A percentile compares a stretch with the other conserved stretches of the same genome.
Evolutionary conservation across 208 protist genomes (phyloP).

Genomic region (Trypanosoma rangeli): DNA sequence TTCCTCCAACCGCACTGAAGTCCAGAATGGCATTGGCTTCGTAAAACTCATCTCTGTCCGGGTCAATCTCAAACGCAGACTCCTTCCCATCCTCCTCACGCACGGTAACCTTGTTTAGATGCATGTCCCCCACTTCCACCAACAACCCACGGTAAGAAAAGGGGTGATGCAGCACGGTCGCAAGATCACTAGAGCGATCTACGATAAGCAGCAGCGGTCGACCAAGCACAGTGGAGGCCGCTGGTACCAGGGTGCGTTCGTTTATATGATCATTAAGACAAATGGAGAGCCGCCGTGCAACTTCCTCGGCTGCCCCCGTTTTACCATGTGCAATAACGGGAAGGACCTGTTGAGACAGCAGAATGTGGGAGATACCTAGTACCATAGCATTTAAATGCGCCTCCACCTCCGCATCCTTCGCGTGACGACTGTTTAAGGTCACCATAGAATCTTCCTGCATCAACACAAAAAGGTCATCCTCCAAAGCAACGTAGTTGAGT

Average conservation of each 20-base stretch:
- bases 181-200: slow-evolving; percentile 80
- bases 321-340: slow-evolving; percentile 84
- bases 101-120: slow-evolving; percentile 77
- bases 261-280: slow-evolving; percentile 73
- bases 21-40: slow-evolving; percentile 57
- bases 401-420: slow-evolving; percentile 69
- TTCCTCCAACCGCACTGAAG: slow-evolving; percentile 71
- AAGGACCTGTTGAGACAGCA: slow-evolving; percentile 77
- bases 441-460: slow-evolving; percentile 77
- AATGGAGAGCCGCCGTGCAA: slow-evolving; percentile 66
- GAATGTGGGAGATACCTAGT: slow-evolving; percentile 77
- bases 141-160: slow-evolving; percentile 89
- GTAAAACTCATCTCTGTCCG: slow-evolving; percentile 84
- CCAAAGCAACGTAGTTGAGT: slow-evolving; percentile 81
- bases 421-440: slow-evolving; percentile 64
- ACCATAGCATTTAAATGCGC: slow-evolving; percentile 70
- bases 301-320: slow-evolving; percentile 74
- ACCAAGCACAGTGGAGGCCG: slow-evolving; percentile 55
- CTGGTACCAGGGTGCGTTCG: slow-evolving; percentile 62
- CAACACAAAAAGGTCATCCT: slow-evolving; percentile 85
- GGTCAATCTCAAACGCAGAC: slow-evolving; percentile 78
- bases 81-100: slow-evolving; percentile 51
- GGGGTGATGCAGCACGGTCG: slow-evolving; percentile 83
- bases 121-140: slow-evolving; percentile 75
- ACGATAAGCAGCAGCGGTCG: slow-evolving; percentile 83